These are phyloP conservation scores for Xylariomycetidae sp. DNA, from an alignment of 2,329 filamentous ascomycete genomes.

Conservation along the genomic window DNA sequence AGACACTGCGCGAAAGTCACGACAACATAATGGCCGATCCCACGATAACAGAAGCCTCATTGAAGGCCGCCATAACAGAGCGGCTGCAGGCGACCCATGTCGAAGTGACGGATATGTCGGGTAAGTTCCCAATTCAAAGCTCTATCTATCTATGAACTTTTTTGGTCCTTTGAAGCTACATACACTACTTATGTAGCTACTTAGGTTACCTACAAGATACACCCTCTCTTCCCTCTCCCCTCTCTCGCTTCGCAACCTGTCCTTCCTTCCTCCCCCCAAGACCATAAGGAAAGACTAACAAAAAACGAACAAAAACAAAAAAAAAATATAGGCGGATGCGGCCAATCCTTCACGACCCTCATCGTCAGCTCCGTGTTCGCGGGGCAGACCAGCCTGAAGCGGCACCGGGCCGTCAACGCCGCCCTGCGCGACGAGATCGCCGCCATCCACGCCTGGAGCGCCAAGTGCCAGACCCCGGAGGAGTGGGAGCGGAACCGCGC, in stretches of 20 bases:
- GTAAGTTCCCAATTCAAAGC: too few species aligned
- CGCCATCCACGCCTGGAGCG: conserved; percentile 89
- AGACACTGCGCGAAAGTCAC: background rate
- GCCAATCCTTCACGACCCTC: conserved; percentile 55
- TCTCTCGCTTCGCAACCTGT: conserved; percentile 5
- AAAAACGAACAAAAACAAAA: background rate
- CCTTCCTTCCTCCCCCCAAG: conserved; percentile 6
- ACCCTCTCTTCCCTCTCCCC: background rate
- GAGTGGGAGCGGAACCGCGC: conserved; percentile 71
- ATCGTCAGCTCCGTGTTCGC: conserved; percentile 64
- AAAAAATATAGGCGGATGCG: conserved; percentile 48
- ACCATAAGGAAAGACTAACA: conserved; percentile 4
- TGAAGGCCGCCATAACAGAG: conserved; percentile 64
- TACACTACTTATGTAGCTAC: too few species aligned
- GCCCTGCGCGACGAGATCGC: conserved; percentile 84
- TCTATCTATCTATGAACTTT: too few species aligned
- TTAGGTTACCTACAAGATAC: too few species aligned
- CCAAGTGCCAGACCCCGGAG: conserved; percentile 86
- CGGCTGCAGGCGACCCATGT: conserved; percentile 73
- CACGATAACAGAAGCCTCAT: conserved; percentile 66
- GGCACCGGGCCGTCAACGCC: conserved; percentile 81
- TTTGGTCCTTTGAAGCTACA: too few species aligned
- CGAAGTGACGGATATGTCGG: conserved; percentile 87
- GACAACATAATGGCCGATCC: conserved; percentile 44
- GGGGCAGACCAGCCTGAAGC: conserved; percentile 71